A percentile compares a stretch with the other conserved stretches of the same genome.
Evolutionary conservation across 192 early-diverging fungal genomes (phyloP).

Genomic region (Coemansia sp.): DNA sequence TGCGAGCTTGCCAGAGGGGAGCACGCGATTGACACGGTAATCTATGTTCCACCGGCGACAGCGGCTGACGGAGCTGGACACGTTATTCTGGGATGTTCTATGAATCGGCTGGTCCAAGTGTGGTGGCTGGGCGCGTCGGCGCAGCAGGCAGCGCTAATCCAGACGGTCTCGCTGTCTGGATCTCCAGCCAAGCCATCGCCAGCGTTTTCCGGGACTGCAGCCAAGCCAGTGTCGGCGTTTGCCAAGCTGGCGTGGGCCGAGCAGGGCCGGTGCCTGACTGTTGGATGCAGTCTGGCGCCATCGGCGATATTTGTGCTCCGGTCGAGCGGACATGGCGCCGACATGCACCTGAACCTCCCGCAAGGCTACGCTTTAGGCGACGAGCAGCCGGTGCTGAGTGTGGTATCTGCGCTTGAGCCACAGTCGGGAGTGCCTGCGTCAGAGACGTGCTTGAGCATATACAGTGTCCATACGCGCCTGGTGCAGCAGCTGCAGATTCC

Average conservation of each 20-base stretch:
- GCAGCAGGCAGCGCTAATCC: conserved; percentile 26
- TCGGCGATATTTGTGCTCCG: conserved; percentile 34
- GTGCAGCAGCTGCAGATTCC: conserved; percentile 48
- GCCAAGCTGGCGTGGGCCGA: conserved; percentile 38
- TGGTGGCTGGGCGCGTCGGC: conserved; percentile 43
- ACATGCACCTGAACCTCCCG: conserved; percentile 29
- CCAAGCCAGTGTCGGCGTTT: conserved; percentile 26
- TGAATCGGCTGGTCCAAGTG: conserved; percentile 37
- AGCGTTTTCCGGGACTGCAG: conserved; percentile 19
- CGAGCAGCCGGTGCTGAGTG: conserved; percentile 34
- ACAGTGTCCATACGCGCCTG: conserved; percentile 46
- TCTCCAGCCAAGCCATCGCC: conserved; percentile 16
- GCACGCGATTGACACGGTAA: conserved; percentile 32
- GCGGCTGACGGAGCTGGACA: conserved; percentile 40
- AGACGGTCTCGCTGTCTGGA: conserved; percentile 26
- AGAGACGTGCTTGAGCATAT: conserved; percentile 28
- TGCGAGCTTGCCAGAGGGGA: conserved; percentile 32
- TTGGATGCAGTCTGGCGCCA: conserved; percentile 29
- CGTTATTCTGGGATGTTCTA: conserved; percentile 27
- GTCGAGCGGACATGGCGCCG: conserved; percentile 19
- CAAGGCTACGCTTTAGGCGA: conserved; percentile 33
- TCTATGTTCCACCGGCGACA: conserved; percentile 34
- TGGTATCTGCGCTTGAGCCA: conserved; percentile 31
- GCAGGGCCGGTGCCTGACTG: conserved; percentile 31
- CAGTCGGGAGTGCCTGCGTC: background rate